Percentiles rank a stretch among this genome's conserved stretches.
phyloP scores from a whole-genome alignment of 2,329 filamentous ascomycete genomes.

The Myotisia sp. region DNA sequence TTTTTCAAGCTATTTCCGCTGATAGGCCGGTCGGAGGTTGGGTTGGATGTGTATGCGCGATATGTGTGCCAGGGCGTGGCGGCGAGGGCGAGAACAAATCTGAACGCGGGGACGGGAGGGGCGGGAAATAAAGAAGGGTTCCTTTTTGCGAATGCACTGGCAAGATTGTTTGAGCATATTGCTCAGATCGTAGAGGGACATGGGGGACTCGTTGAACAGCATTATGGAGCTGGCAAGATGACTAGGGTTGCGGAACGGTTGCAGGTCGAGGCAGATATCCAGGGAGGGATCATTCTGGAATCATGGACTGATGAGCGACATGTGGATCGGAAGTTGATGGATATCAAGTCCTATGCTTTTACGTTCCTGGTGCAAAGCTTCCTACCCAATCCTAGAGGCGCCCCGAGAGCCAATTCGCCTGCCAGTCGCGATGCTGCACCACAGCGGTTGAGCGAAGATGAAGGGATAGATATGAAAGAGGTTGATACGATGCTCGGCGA shows the following conservation, averaged over 20 bases:
- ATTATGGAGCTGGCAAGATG: slow-evolving; percentile 91
- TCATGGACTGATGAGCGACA: slow-evolving; percentile 84
- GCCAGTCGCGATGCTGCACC: slow-evolving; percentile 42
- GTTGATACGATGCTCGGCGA: slow-evolving; percentile 78
- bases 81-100: slow-evolving; percentile 61
- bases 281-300: slow-evolving; percentile 89
- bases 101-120: slow-evolving; percentile 52
- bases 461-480: slow-evolving; percentile 92
- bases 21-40: slow-evolving; percentile 76
- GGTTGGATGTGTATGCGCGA: slow-evolving; percentile 83
- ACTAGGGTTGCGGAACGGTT: slow-evolving; percentile 80
- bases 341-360: slow-evolving; percentile 95
- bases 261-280: slow-evolving; percentile 88
- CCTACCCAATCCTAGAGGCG: slow-evolving; percentile 53
- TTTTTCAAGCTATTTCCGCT: slow-evolving; percentile 98
- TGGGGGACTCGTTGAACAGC: slow-evolving; percentile 75
- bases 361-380: slow-evolving; percentile 95
- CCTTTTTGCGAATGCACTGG: slow-evolving; percentile 84
- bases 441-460: slow-evolving; percentile 61
- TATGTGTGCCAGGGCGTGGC: slow-evolving; percentile 96
- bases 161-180: slow-evolving; percentile 91
- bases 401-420: slow-evolving; percentile 60
- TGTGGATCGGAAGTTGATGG: slow-evolving; percentile 74
- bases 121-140: slow-evolving; percentile 57
- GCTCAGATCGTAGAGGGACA: slow-evolving; percentile 92